phyloP scores from a whole-genome alignment of 495 filamentous ascomycete genomes.

The Hypoxylon fragiforme region DNA sequence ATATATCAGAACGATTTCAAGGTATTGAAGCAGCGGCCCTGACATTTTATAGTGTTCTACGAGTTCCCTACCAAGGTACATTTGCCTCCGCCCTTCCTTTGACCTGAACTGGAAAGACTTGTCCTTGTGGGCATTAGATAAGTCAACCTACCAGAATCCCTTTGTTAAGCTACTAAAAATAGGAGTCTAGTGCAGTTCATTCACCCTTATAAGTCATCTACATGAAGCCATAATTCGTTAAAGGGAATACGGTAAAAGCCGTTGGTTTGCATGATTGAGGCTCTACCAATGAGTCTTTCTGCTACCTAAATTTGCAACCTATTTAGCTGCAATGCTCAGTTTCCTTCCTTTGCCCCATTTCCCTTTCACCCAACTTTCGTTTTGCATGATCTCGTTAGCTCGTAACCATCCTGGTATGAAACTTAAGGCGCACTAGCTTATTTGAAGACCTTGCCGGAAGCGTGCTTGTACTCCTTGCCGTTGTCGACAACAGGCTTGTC shows the following conservation, averaged over 20 bases:
- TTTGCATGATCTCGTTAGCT: slow-evolving; percentile 35
- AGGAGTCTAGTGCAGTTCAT: neutral
- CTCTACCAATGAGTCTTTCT: slow-evolving; percentile 12
- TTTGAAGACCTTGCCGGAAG: slow-evolving; percentile 96
- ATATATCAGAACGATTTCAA: too few species aligned
- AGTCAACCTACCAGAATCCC: neutral
- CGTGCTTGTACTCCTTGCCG: slow-evolving; percentile 77
- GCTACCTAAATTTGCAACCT: slow-evolving; percentile 14
- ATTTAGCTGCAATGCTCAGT: neutral
- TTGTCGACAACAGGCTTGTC: slow-evolving; percentile 77
- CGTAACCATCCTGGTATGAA: slow-evolving; percentile 28
- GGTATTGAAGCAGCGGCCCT: too few species aligned
- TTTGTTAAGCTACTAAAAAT: slow-evolving; percentile 7
- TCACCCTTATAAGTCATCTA: neutral
- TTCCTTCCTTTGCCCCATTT: slow-evolving; percentile 3
- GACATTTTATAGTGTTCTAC: too few species aligned
- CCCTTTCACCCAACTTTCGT: slow-evolving; percentile 14
- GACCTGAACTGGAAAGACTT: too few species aligned
- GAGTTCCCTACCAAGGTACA: too few species aligned
- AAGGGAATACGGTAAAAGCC: slow-evolving; percentile 13
- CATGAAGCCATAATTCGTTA: neutral
- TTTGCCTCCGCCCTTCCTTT: too few species aligned
- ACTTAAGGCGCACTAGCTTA: slow-evolving; percentile 54
- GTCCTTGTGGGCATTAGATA: too few species aligned
- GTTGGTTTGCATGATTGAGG: slow-evolving; percentile 19